Conservation (phyloP, 345 rosid genomes). For the Citrus sinensis region DVS_A1.0 CM039165.1:26192501-26193000, state of each 20-base stretch:
- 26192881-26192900: not conserved
- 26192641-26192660: not conserved
- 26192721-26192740: slow-evolving; percentile 2
- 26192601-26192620: not conserved
- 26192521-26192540: not conserved
- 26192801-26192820: not conserved
- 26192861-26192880: not conserved
- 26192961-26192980: slow-evolving; percentile 36
- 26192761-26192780: slow-evolving; percentile 1
- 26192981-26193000: slow-evolving; percentile 28
- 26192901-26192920: not conserved
- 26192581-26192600: not conserved
- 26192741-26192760: not conserved
- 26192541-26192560: not conserved
- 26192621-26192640: not conserved
- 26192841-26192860: slow-evolving; percentile 19
- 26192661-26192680: not conserved
- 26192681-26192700: not conserved
- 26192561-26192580: not conserved
- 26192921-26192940: slow-evolving; percentile 29
- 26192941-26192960: slow-evolving; percentile 15
- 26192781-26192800: slow-evolving; percentile 30
- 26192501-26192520: not conserved
- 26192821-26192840: slow-evolving; percentile 6
- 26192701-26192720: too few relatives aligned